These are phyloP conservation scores for Fusarium proliferatum DNA, from an alignment of 2,329 filamentous ascomycete species.

Conservation along the genomic window DNA sequence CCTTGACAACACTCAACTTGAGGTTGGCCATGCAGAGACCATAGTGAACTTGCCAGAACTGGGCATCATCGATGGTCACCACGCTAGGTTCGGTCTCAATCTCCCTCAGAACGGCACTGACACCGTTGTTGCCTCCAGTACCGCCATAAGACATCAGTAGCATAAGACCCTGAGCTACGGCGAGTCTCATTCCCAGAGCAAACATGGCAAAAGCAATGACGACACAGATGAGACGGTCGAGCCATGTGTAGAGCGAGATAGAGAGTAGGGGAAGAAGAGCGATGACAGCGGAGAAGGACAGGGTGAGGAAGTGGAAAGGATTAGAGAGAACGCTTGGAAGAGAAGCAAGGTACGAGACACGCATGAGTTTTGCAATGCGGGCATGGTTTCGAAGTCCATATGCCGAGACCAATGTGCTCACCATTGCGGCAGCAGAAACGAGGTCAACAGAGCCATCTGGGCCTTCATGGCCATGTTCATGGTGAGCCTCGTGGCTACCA, in stretches of 20 bases:
- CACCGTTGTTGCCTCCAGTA: slow-evolving; percentile 56
- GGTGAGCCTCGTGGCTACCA: slow-evolving; percentile 75
- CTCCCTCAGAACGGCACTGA: slow-evolving; percentile 82
- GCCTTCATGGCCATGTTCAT: slow-evolving; percentile 72
- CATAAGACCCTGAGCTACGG: slow-evolving; percentile 90
- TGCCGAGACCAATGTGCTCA: slow-evolving; percentile 85
- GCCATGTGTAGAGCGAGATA: slow-evolving; percentile 81
- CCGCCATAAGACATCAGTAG: slow-evolving; percentile 87
- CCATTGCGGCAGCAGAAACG: slow-evolving; percentile 82
- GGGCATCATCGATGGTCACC: slow-evolving; percentile 83
- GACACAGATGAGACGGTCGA: slow-evolving; percentile 84
- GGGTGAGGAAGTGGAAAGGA: slow-evolving; percentile 92
- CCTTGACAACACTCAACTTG: slow-evolving; percentile 76
- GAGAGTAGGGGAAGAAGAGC: slow-evolving; percentile 85
- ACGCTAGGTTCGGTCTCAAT: slow-evolving; percentile 85
- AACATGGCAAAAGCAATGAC: slow-evolving; percentile 91
- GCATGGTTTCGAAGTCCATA: slow-evolving; percentile 90
- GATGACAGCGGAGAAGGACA: slow-evolving; percentile 85
- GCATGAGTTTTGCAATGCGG: slow-evolving; percentile 91
- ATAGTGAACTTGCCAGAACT: slow-evolving; percentile 99
- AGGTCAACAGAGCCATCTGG: slow-evolving; percentile 82
- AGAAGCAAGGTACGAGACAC: slow-evolving; percentile 82
- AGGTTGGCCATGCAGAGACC: slow-evolving; percentile 96
- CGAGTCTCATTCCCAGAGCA: slow-evolving; percentile 82
- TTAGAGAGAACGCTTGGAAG: slow-evolving; percentile 91